Conservation (phyloP, 805 yeast genomes). For the Schwanniomyces vanrijiae region DNA sequence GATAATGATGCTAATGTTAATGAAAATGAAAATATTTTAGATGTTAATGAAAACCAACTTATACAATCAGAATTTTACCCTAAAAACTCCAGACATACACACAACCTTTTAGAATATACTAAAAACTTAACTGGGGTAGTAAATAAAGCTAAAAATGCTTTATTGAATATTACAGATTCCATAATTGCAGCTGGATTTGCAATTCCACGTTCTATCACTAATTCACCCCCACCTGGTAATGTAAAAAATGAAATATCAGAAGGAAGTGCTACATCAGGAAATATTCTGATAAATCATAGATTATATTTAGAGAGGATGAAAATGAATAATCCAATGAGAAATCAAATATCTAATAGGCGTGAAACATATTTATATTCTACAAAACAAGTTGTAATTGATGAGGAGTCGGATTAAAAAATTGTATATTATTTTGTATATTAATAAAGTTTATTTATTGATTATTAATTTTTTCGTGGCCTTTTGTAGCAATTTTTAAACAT, state of each 20-base stretch:
- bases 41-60: neutral
- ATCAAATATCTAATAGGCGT: slow-evolving; percentile 12
- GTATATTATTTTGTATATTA: neutral
- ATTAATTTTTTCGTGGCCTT: slow-evolving; percentile 57
- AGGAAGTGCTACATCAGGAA: neutral
- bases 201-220: slow-evolving; percentile 50
- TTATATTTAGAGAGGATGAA: neutral
- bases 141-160: slow-evolving; percentile 30
- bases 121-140: neutral
- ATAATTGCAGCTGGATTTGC: slow-evolving; percentile 60
- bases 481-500: slow-evolving; percentile 66
- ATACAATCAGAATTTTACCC: neutral
- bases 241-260: neutral
- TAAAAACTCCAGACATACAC: neutral
- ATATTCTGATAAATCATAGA: neutral
- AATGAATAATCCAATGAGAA: neutral
- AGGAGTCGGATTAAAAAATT: slow-evolving; percentile 14
- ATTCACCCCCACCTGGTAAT: slow-evolving; percentile 17
- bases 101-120: neutral
- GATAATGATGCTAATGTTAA: neutral
- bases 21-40: neutral
- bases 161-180: slow-evolving; percentile 50
- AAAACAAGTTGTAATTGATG: slow-evolving; percentile 33
- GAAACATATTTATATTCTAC: slow-evolving; percentile 41
- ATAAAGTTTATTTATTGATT: neutral